Base-by-base conservation (phyloP, 1,284 basidiomycete genomes). In the Erythrobasidium hasegawianum region DNA sequence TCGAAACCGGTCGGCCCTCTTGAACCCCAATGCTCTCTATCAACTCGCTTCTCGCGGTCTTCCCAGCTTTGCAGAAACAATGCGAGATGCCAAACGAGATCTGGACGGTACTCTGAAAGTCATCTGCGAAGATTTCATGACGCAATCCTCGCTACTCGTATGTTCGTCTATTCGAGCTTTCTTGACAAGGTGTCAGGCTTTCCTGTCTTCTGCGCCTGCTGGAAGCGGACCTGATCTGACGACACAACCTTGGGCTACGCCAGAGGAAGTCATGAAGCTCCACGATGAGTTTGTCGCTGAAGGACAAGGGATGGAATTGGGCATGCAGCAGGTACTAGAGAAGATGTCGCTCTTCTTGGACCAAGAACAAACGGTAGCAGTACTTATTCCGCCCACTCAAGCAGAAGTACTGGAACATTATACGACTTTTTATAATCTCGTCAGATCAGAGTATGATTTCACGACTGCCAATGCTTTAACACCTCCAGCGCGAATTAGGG, bases 81-180 rank as follows among this genome's bases (percentile, higher is more conserved):
- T 75, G 54, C 70, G 72, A 2, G 79, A 80, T 59, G 78, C 79
- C 16, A 76, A 78, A 29, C 64, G 91, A 87, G 87, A 86, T 67
- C 87, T 95, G 67, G 92, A 95, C 76, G 82, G 86, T 60, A 87
- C 88, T 52, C 83, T 95, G 49, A 88, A 89, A 74, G 81, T 81
- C 27, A 86, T 86, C 0, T 95, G 91, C 78, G 90, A 93, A 78
- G 83, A 85, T 41, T 82, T 90, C 49, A 94, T 96, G 68, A 77
- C 81, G 1, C 78, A 83, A n/a, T 85, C 85, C 68, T 81, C 85
- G 1, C 77, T 80, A 39, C 75, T 79, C 0, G 81, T 81, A 0
- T 78, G 79, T 20, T 78, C 79, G 10, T 82, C 85, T 0, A 75
- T 90, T 7, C 83, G 81, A 41, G 72, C 78, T 18, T 91, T 88